Percentiles rank a stretch among this genome's conserved stretches.
Conservation (phyloP, 345 rosid species). For the Sonneratia caseolaris region DNA sequence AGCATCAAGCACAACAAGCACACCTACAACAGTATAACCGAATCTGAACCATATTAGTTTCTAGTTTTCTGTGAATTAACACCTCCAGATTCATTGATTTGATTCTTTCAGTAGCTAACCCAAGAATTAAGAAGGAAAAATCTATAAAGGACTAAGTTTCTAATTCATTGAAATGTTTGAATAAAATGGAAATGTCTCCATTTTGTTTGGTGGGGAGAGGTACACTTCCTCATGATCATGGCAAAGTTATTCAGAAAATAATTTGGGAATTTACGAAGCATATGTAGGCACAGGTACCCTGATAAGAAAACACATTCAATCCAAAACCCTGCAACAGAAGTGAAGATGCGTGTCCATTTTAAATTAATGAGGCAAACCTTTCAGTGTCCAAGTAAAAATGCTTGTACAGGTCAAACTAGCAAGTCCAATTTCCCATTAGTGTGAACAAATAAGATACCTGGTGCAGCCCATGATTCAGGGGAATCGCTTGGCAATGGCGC, state of each 20-base stretch:
- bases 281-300: neutral
- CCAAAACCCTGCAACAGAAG: neutral
- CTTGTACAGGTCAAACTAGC: neutral
- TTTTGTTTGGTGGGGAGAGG: neutral
- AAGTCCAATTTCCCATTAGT: neutral
- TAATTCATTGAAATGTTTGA: neutral
- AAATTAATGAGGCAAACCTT: neutral
- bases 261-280: neutral
- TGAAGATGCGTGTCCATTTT: neutral
- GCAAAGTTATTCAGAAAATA: neutral
- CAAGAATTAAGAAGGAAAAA: neutral
- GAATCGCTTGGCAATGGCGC: conserved; percentile 66
- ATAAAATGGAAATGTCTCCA: neutral
- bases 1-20: conserved; percentile 79
- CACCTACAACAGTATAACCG: conserved; percentile 32
- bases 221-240: neutral
- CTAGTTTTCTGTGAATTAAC: neutral
- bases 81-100: neutral
- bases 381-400: neutral
- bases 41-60: neutral
- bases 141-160: neutral
- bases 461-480: conserved; percentile 49
- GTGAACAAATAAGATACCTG: conserved; percentile 37
- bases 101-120: neutral
- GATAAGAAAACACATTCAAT: neutral